Evolutionary conservation across 345 rosid genomes (phyloP).

Genomic region (Pistacia atlantica): DNA sequence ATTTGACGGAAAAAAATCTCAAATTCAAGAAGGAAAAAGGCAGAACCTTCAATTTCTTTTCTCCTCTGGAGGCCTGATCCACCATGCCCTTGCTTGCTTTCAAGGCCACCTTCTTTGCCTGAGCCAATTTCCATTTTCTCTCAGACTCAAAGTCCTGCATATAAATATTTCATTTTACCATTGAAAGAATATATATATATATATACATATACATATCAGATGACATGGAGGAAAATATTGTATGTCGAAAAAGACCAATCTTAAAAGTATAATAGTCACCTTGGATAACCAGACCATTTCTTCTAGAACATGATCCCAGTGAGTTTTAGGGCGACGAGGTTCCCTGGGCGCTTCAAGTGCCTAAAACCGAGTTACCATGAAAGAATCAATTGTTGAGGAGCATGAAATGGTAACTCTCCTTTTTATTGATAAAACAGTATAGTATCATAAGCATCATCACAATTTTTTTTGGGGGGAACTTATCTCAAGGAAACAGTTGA

Average conservation of each 20-base stretch:
- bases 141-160: slow-evolving; percentile 96
- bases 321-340: slow-evolving; percentile 91
- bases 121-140: slow-evolving; percentile 97
- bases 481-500: not conserved
- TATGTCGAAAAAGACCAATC: not conserved
- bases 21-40: slow-evolving; percentile 9
- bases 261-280: slow-evolving; percentile 43
- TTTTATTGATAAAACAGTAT: not conserved
- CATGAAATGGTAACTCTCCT: not conserved
- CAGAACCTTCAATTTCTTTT: slow-evolving; percentile 91
- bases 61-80: slow-evolving; percentile 92
- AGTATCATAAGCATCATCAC: not conserved
- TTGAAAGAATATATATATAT: slow-evolving; percentile 8
- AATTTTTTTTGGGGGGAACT: not conserved
- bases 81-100: slow-evolving; percentile 96
- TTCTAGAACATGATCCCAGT: slow-evolving; percentile 99
- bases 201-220: not conserved
- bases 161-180: slow-evolving; percentile 33
- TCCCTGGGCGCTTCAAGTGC: slow-evolving; percentile 94
- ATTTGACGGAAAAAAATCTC: slow-evolving; percentile 5
- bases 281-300: slow-evolving; percentile 99
- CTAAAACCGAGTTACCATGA: slow-evolving; percentile 38
- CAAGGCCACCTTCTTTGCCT: slow-evolving; percentile 93
- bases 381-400: slow-evolving; percentile 11
- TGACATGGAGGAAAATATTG: not conserved